phyloP scores from a whole-genome alignment of 2,329 filamentous ascomycete genomes.

The Ramularia endophylla region DNA sequence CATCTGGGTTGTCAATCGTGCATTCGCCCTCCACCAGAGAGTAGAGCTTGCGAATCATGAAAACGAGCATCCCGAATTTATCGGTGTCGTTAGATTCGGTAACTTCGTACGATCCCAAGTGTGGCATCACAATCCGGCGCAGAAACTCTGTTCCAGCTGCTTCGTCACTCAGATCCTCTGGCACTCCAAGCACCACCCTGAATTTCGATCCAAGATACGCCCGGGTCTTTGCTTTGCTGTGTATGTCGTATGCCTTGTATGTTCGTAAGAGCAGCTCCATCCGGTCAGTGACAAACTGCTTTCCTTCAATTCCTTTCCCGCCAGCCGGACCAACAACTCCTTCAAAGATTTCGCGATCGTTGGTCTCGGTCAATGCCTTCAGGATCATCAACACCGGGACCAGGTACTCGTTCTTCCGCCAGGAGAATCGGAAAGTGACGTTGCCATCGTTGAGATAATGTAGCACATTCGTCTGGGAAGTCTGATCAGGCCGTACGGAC shows the following conservation, averaged over 20 bases:
- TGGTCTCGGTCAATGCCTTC: constrained; percentile 92
- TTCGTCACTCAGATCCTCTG: constrained; percentile 77
- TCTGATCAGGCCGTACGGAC: constrained; percentile 93
- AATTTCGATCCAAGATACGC: constrained; percentile 89
- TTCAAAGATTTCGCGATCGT: constrained; percentile 93
- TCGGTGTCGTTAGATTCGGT: constrained; percentile 78
- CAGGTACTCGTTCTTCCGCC: constrained; percentile 96
- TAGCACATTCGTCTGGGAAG: constrained; percentile 92
- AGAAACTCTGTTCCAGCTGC: constrained; percentile 90
- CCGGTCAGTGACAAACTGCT: constrained; percentile 84
- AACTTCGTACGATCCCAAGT: constrained; percentile 80
- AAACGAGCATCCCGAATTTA: constrained; percentile 89
- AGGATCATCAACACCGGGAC: constrained; percentile 94
- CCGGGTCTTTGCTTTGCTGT: constrained; percentile 74
- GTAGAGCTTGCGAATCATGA: constrained; percentile 96
- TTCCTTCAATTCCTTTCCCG: constrained; percentile 75
- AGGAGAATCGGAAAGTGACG: constrained; percentile 94
- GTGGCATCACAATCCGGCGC: constrained; percentile 81
- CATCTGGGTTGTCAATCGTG: constrained; percentile 90
- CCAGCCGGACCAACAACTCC: constrained; percentile 74
- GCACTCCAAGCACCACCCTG: constrained; percentile 75
- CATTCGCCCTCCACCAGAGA: constrained; percentile 89
- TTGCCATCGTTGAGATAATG: constrained; percentile 96
- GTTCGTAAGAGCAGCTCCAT: constrained; percentile 87
- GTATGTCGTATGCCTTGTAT: constrained; percentile 84